phyloP scores from a whole-genome alignment of 2,329 filamentous ascomycete genomes.

The Ophiosphaerella narmari region DNA sequence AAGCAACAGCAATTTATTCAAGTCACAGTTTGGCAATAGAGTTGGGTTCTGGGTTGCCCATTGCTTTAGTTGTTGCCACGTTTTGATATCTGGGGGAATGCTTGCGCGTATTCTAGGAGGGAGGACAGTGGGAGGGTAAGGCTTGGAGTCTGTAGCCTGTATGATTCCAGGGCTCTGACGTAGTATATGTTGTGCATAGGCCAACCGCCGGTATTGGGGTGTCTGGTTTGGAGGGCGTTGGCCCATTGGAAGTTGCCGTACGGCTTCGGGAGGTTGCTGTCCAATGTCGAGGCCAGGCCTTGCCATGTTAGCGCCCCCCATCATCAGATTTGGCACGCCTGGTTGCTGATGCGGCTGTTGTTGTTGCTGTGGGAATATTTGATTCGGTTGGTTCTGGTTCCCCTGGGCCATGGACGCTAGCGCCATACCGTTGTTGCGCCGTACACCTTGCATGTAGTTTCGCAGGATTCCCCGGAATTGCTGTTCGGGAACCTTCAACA shows the following conservation, averaged over 20 bases:
- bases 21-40: conserved; percentile 30
- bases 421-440: conserved; percentile 27
- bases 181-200: conserved; percentile 30
- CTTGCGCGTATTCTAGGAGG: conserved; percentile 27
- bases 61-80: conserved; percentile 62
- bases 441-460: conserved; percentile 27
- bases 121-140: conserved; percentile 37
- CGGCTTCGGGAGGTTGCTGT: conserved; percentile 31
- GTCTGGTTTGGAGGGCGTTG: conserved; percentile 27
- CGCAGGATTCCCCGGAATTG: conserved; percentile 37
- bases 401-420: conserved; percentile 24
- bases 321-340: conserved; percentile 31
- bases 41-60: conserved; percentile 55
- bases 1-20: conserved; percentile 39
- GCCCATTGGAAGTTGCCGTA: conserved; percentile 29
- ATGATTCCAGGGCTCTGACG: conserved; percentile 43
- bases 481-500: conserved; percentile 42
- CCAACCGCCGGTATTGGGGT: conserved; percentile 34
- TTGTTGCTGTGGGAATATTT: conserved; percentile 33
- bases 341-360: conserved; percentile 22
- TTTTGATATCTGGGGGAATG: conserved; percentile 57
- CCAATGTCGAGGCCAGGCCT: conserved; percentile 35
- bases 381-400: conserved; percentile 29
- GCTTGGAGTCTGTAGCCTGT: conserved; percentile 34
- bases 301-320: conserved; percentile 29